Conservation (phyloP, 305 asterid species). For the Plantago rigida region DNA sequence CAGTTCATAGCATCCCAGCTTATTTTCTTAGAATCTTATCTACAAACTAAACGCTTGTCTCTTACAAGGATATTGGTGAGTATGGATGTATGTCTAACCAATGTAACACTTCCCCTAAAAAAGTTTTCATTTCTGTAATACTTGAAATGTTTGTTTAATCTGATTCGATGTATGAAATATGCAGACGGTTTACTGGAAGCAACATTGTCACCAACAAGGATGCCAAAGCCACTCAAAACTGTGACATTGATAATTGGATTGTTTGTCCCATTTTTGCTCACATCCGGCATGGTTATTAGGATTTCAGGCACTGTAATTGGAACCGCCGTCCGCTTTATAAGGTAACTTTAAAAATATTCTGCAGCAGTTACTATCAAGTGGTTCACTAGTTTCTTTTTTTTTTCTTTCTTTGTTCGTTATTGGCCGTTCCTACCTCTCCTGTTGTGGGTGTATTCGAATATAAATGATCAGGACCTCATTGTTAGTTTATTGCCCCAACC, state of each 20-base stretch:
- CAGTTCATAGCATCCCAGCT: conserved; percentile 10
- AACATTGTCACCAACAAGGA: conserved; percentile 75
- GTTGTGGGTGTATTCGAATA: too few species aligned
- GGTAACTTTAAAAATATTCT: conserved; percentile 36
- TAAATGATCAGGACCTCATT: too few species aligned
- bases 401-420: background rate
- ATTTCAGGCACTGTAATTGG: conserved; percentile 58
- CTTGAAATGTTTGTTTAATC: conserved; percentile 12
- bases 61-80: background rate
- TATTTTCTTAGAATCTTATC: conserved; percentile 1
- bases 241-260: conserved; percentile 64
- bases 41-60: background rate
- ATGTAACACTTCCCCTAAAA: background rate
- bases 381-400: background rate
- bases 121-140: conserved; percentile 2
- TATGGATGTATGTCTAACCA: background rate
- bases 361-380: background rate
- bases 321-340: conserved; percentile 53
- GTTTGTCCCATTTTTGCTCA: conserved; percentile 57
- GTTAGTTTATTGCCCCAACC: too few species aligned
- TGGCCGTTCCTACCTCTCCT: too few species aligned
- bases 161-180: conserved; percentile 31
- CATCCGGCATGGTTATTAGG: conserved; percentile 72
- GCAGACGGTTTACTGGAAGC: conserved; percentile 97
- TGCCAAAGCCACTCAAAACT: conserved; percentile 84